Percentiles rank a stretch among this genome's conserved stretches.
phyloP scores from a whole-genome alignment of 345 rosid species.

The Bruguiera gymnorhiza region DNA sequence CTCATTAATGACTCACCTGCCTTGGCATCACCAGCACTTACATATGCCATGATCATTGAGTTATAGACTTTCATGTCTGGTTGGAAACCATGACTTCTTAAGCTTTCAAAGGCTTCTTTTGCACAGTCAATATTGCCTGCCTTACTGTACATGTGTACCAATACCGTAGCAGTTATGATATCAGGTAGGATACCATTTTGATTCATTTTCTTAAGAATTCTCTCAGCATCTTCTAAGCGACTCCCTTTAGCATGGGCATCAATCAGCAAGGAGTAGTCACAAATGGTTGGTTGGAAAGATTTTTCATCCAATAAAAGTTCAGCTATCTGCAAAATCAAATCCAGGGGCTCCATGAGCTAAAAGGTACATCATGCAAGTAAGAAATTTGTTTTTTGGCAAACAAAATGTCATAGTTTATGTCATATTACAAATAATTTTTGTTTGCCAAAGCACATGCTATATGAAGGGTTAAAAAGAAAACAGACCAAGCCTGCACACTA shows the following conservation, averaged over 20 bases:
- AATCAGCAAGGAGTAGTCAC: conserved; percentile 69
- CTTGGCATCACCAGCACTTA: conserved; percentile 55
- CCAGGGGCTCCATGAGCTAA: no score
- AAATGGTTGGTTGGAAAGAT: conserved; percentile 55
- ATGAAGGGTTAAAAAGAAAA: no score
- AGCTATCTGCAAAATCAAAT: conserved; percentile 48
- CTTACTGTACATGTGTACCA: conserved; percentile 71
- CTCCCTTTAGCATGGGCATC: conserved; percentile 59
- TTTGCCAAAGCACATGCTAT: no score
- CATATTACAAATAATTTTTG: no score
- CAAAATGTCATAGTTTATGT: no score
- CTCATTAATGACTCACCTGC: conserved; percentile 44
- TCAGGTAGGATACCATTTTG: conserved; percentile 61
- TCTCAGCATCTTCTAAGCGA: conserved; percentile 62
- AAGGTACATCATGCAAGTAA: no score
- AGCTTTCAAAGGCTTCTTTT: conserved; percentile 56
- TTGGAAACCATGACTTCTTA: conserved; percentile 58
- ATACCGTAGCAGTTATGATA: conserved; percentile 42
- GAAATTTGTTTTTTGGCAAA: no score
- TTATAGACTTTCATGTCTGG: conserved; percentile 53
- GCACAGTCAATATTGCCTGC: conserved; percentile 70
- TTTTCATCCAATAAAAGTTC: conserved; percentile 59
- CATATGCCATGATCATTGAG: conserved; percentile 74
- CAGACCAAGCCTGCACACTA: no score
- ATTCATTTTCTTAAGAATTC: conserved; percentile 64